These are phyloP conservation scores for Hypocreales sp. DNA, from an alignment of 2,329 filamentous ascomycete species.

Conservation along the genomic window DNA sequence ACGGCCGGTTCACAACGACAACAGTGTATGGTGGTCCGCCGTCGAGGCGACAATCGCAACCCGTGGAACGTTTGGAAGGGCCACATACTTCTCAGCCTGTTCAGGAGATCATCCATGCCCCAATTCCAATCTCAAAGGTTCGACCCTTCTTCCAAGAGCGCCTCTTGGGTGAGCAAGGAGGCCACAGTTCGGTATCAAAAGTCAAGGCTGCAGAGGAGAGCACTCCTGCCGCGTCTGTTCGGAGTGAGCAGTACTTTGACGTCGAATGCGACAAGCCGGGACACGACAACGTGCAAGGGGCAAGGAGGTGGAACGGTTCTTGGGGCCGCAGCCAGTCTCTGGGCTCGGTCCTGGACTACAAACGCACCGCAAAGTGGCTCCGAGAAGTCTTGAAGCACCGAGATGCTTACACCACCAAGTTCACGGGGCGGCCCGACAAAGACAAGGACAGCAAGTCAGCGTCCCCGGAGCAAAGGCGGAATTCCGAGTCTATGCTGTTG, in stretches of 20 bases:
- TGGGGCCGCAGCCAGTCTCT: slow-evolving; percentile 10
- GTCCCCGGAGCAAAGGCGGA: slow-evolving; percentile 6
- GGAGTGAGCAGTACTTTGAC: background rate
- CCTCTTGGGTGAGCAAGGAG: slow-evolving; percentile 1
- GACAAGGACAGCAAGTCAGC: slow-evolving; percentile 2
- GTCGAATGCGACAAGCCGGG: slow-evolving; percentile 1
- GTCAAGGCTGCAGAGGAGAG: background rate
- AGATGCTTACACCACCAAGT: slow-evolving; percentile 10
- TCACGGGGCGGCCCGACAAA: slow-evolving; percentile 12
- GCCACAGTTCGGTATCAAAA: background rate
- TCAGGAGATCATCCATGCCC: slow-evolving; percentile 3
- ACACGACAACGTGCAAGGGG: slow-evolving; percentile 1
- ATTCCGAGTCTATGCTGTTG: slow-evolving; percentile 9
- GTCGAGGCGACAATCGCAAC: too few relatives aligned
- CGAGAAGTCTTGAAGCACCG: slow-evolving; percentile 13
- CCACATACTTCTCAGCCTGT: too few relatives aligned
- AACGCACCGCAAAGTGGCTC: slow-evolving; percentile 18
- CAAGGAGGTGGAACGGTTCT: slow-evolving; percentile 1
- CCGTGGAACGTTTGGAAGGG: too few relatives aligned
- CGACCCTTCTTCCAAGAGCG: slow-evolving; percentile 7
- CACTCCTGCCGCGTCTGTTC: background rate
- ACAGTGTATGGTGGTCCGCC: background rate
- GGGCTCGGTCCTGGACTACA: slow-evolving; percentile 15
- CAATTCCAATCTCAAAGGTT: slow-evolving; percentile 8
- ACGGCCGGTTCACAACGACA: background rate